Percentiles rank a stretch among this genome's conserved stretches.
These are phyloP conservation scores for Galeopsis tetrahit DNA, from an alignment of 257 asterid genomes.

Conservation along the genomic window DNA sequence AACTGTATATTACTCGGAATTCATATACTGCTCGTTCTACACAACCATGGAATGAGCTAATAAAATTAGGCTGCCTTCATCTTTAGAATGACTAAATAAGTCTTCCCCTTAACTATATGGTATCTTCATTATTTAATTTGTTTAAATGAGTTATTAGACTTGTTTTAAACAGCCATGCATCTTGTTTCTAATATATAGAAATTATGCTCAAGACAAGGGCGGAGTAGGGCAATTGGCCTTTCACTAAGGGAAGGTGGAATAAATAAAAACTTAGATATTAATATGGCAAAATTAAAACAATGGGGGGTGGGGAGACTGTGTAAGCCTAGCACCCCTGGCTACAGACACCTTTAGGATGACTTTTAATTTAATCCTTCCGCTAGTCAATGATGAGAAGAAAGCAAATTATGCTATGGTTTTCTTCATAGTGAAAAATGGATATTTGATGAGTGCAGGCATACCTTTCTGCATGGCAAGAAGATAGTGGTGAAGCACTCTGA, in stretches of 20 bases:
- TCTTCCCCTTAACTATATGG: background rate
- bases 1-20: conserved; percentile 1
- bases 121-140: background rate
- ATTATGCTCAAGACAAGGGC: background rate
- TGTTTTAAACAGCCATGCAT: conserved; percentile 11
- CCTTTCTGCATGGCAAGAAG: conserved; percentile 95
- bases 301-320: too few species aligned
- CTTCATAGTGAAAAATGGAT: conserved; percentile 4
- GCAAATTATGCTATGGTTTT: background rate
- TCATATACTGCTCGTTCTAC: conserved; percentile 29
- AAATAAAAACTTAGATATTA: too few species aligned
- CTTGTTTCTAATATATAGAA: background rate
- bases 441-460: conserved; percentile 30
- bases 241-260: too few species aligned
- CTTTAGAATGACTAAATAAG: background rate
- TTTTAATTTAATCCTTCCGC: background rate
- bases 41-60: background rate
- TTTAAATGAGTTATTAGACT: background rate
- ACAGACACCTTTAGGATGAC: conserved; percentile 8
- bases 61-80: background rate
- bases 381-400: conserved; percentile 22
- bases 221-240: background rate
- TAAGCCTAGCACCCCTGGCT: too few species aligned
- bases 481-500: conserved; percentile 82
- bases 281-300: too few species aligned